Conservation (phyloP, 768 basidiomycete genomes). For the Rhodosporidiobolus odoratus region DNA sequence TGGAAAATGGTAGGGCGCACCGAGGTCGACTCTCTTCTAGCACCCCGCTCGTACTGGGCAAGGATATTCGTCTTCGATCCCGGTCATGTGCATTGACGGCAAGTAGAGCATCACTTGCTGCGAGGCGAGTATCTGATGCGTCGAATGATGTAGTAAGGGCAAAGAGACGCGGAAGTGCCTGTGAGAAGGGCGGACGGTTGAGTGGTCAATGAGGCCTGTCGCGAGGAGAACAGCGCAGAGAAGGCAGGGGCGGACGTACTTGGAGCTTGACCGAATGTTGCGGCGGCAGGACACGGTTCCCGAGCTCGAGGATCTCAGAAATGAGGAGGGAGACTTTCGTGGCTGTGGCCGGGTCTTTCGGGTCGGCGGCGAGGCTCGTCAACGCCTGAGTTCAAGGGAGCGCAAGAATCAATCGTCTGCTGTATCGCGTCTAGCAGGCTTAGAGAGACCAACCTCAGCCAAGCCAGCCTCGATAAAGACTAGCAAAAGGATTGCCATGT, state of each 20-base stretch:
- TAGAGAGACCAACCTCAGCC: slow-evolving; percentile 54
- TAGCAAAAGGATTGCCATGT: slow-evolving; percentile 74
- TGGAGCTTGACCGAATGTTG: slow-evolving; percentile 79
- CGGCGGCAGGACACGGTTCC: slow-evolving; percentile 78
- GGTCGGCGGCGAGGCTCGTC: slow-evolving; percentile 76
- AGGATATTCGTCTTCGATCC: no score
- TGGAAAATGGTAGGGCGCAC: no score
- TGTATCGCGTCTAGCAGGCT: no score
- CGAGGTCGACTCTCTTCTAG: no score
- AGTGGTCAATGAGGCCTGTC: background rate
- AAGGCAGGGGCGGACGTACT: slow-evolving; percentile 49
- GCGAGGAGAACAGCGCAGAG: background rate
- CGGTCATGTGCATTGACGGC: slow-evolving; percentile 90
- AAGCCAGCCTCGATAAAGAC: slow-evolving; percentile 83
- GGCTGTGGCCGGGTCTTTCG: slow-evolving; percentile 43
- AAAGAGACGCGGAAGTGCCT: slow-evolving; percentile 83
- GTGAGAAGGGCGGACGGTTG: background rate
- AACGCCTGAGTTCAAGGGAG: no score
- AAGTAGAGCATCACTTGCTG: slow-evolving; percentile 76
- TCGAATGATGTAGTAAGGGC: slow-evolving; percentile 68
- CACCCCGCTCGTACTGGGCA: no score
- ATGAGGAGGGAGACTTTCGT: slow-evolving; percentile 83
- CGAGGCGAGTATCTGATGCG: slow-evolving; percentile 68
- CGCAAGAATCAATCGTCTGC: no score
- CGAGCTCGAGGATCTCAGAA: slow-evolving; percentile 82